A percentile compares a stretch with the other conserved stretches of the same genome.
These are phyloP conservation scores for Boletellus emodensis DNA, from an alignment of 768 basidiomycete species.

Conservation along the genomic window DNA sequence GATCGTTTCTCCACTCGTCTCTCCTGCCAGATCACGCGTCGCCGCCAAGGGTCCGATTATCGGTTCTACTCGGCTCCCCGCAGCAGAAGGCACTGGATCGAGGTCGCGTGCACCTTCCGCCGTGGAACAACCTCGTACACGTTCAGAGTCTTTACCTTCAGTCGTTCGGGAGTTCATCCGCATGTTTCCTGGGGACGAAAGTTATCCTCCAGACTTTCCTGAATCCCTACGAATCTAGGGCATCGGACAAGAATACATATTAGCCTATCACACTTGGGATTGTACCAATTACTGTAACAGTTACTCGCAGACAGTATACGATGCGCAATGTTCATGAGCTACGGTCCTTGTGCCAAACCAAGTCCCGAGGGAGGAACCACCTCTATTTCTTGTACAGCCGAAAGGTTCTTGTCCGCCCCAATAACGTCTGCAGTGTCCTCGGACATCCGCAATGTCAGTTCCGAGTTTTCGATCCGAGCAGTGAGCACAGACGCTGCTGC, in stretches of 20 bases:
- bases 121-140: not conserved
- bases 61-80: slow-evolving; percentile 1
- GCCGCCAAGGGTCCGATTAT: not conserved
- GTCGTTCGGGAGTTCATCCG: slow-evolving; percentile 29
- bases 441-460: slow-evolving; percentile 23
- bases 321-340: not conserved
- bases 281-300: not conserved
- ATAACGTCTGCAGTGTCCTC: slow-evolving; percentile 12
- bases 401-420: slow-evolving; percentile 17
- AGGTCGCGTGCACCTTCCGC: not conserved
- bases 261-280: not conserved
- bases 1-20: slow-evolving; percentile 26
- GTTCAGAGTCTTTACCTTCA: slow-evolving; percentile 22
- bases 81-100: slow-evolving; percentile 8
- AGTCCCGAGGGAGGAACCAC: slow-evolving; percentile 6
- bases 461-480: slow-evolving; percentile 18
- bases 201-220: slow-evolving; percentile 33
- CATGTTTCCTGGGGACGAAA: slow-evolving; percentile 34
- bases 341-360: slow-evolving; percentile 2
- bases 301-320: not conserved
- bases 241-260: not conserved
- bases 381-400: slow-evolving; percentile 15
- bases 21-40: slow-evolving; percentile 20
- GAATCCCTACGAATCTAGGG: slow-evolving; percentile 23
- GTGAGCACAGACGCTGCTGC: slow-evolving; percentile 14